Conservation (phyloP, 23 red algal species). For the Gracilariopsis chorda region DNA sequence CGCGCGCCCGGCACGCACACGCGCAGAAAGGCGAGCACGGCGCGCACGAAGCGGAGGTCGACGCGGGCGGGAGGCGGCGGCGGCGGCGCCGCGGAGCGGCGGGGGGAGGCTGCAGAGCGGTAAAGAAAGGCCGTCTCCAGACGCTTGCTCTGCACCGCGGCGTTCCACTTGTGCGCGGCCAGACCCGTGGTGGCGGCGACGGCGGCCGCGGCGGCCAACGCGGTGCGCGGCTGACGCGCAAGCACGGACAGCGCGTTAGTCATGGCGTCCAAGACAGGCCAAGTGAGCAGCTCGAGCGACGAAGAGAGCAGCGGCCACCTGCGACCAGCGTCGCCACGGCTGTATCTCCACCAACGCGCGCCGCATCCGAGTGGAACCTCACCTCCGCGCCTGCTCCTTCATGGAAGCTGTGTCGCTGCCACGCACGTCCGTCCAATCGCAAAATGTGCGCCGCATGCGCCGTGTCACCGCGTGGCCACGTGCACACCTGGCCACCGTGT, state of each 20-base stretch:
- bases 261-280: constrained; percentile 9
- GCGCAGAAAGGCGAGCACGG: constrained; percentile 62
- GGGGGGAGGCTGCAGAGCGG: background rate
- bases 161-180: constrained; percentile 68
- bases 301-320: background rate
- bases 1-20: constrained; percentile 70
- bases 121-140: constrained; percentile 40
- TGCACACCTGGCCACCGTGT: background rate
- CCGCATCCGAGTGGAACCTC: background rate
- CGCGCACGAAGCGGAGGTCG: constrained; percentile 65
- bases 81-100: background rate
- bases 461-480: background rate
- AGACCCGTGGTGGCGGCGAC: constrained; percentile 54
- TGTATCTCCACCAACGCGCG: background rate
- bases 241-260: constrained; percentile 61
- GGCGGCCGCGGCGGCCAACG: constrained; percentile 44
- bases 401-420: no score
- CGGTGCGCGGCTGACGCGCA: constrained; percentile 55
- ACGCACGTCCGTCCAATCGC: background rate
- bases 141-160: constrained; percentile 62
- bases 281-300: background rate
- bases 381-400: background rate
- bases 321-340: background rate
- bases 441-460: background rate
- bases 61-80: constrained; percentile 36